Conservation (phyloP, 768 basidiomycete genomes). For the Coprinopsis marcescibilis region DNA sequence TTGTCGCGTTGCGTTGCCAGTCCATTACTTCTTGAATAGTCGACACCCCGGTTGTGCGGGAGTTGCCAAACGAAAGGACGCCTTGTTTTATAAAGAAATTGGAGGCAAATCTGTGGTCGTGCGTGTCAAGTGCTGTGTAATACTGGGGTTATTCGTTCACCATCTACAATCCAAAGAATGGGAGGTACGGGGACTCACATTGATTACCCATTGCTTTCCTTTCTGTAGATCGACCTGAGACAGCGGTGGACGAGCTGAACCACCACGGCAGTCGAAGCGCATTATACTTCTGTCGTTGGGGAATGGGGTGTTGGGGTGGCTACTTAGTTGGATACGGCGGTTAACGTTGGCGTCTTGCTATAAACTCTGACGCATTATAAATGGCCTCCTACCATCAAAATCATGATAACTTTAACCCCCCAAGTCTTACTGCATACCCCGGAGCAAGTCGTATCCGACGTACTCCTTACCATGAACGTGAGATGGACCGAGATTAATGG, state of each 20-base stretch:
- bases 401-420: no score
- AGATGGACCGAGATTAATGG: no score
- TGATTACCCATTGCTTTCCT: slow-evolving; percentile 1
- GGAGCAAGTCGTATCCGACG: no score
- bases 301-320: neutral
- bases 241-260: neutral
- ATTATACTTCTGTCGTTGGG: neutral
- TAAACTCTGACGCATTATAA: no score
- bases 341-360: no score
- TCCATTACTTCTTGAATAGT: neutral
- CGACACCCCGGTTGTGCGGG: neutral
- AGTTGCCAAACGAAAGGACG: neutral
- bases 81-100: neutral
- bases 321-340: no score
- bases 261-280: neutral
- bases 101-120: neutral
- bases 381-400: no score
- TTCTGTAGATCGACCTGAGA: neutral
- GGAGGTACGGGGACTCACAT: neutral
- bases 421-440: no score
- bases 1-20: neutral
- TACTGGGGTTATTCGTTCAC: neutral
- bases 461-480: no score
- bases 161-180: neutral
- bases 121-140: slow-evolving; percentile 1